Conservation (phyloP, 2,329 filamentous ascomycete species). For the Myriosclerotinia scirpicola region DNA sequence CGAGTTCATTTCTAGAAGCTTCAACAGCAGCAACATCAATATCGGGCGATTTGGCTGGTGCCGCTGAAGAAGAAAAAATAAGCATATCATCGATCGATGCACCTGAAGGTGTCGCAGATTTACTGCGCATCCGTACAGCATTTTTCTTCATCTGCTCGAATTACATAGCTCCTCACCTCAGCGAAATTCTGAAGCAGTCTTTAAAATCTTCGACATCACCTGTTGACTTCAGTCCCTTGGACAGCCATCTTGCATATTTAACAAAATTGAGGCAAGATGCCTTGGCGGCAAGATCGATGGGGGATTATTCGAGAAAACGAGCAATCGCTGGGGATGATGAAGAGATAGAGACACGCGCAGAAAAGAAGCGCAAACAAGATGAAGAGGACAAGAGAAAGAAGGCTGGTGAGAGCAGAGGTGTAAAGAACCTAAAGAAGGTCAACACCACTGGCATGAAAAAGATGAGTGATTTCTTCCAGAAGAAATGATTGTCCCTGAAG, state of each 20-base stretch:
- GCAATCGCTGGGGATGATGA: slow-evolving; percentile 63
- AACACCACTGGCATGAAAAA: slow-evolving; percentile 95
- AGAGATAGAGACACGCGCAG: slow-evolving; percentile 59
- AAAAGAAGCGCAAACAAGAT: slow-evolving; percentile 83
- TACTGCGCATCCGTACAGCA: slow-evolving; percentile 51
- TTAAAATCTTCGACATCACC: slow-evolving; percentile 41
- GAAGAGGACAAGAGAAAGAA: slow-evolving; percentile 88
- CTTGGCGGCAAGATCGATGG: slow-evolving; percentile 63
- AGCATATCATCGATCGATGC: slow-evolving; percentile 32
- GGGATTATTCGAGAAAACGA: slow-evolving; percentile 71
- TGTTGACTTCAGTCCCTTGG: slow-evolving; percentile 69
- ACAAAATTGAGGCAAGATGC: slow-evolving; percentile 70
- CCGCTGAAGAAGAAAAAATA: slow-evolving; percentile 32
- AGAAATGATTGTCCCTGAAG: slow-evolving; percentile 58
- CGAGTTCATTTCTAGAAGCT: slow-evolving; percentile 43
- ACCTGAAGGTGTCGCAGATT: slow-evolving; percentile 43
- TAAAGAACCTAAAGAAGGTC: slow-evolving; percentile 83
- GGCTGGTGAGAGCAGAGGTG: slow-evolving; percentile 68
- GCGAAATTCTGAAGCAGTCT: slow-evolving; percentile 42
- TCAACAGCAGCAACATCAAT: slow-evolving; percentile 44
- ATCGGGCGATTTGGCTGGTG: slow-evolving; percentile 32
- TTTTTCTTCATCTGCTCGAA: slow-evolving; percentile 51
- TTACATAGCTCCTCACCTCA: slow-evolving; percentile 47
- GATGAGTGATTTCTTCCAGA: slow-evolving; percentile 90
- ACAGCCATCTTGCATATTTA: slow-evolving; percentile 67